phyloP scores from a whole-genome alignment of 139 green algal species.

The Coelastrella sp. region DNA sequence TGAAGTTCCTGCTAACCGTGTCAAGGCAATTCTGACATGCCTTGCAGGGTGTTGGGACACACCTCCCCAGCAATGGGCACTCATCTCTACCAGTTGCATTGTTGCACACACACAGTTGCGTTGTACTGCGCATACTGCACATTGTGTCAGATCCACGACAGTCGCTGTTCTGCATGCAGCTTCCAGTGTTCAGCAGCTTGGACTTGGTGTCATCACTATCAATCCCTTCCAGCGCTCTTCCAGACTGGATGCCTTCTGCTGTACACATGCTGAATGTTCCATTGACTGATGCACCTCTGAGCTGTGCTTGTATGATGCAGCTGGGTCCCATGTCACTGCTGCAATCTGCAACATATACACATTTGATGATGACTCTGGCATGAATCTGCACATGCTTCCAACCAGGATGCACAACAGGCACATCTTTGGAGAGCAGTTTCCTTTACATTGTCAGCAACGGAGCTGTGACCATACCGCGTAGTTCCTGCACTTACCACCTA shows the following conservation, averaged over 20 bases:
- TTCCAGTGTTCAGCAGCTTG: neutral
- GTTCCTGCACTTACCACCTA: conserved; percentile 12
- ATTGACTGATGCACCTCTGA: too few relatives aligned
- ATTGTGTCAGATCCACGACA: neutral
- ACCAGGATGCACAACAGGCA: too few relatives aligned
- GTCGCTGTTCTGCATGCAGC: neutral
- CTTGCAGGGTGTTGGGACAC: conserved; percentile 3
- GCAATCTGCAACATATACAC: conserved; percentile 11
- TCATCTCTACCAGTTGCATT: neutral
- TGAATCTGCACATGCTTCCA: too few relatives aligned
- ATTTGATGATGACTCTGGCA: too few relatives aligned
- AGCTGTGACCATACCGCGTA: too few relatives aligned
- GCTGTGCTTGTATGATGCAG: neutral
- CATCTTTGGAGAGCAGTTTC: too few relatives aligned
- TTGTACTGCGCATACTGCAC: conserved; percentile 6
- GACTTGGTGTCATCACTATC: neutral
- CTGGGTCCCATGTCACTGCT: neutral
- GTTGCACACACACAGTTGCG: neutral
- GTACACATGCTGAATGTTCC: neutral
- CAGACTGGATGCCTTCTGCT: conserved; percentile 1
- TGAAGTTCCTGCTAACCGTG: neutral
- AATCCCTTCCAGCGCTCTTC: neutral
- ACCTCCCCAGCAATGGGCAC: neutral
- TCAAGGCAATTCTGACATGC: neutral
- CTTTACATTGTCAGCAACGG: too few relatives aligned